Conservation (phyloP, 805 yeast genomes). For the Ogataea philodendri region DNA sequence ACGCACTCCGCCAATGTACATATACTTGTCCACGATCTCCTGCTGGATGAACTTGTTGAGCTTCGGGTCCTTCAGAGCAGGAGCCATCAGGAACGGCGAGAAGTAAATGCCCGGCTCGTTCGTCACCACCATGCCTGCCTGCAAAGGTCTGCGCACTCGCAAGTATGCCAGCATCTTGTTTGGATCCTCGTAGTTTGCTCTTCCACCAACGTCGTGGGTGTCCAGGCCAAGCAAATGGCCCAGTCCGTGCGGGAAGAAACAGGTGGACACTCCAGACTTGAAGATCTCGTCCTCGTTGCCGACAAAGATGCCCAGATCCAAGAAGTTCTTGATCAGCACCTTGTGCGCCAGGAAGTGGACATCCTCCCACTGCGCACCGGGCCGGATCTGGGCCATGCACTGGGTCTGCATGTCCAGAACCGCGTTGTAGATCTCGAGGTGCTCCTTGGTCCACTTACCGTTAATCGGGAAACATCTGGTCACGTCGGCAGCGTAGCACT, state of each 20-base stretch:
- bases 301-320: slow-evolving; percentile 73
- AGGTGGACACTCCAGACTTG: slow-evolving; percentile 65
- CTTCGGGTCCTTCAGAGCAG: slow-evolving; percentile 50
- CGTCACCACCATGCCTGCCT: slow-evolving; percentile 81
- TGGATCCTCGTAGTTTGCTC: slow-evolving; percentile 79
- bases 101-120: slow-evolving; percentile 96
- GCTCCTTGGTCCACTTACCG: slow-evolving; percentile 89
- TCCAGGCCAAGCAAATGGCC: slow-evolving; percentile 95
- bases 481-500: slow-evolving; percentile 87
- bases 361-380: slow-evolving; percentile 85
- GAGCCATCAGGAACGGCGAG: slow-evolving; percentile 74
- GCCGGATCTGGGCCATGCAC: slow-evolving; percentile 70
- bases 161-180: slow-evolving; percentile 74
- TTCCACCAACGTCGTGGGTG: slow-evolving; percentile 94
- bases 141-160: slow-evolving; percentile 72
- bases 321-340: slow-evolving; percentile 67
- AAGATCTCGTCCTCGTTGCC: slow-evolving; percentile 59
- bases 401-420: slow-evolving; percentile 80
- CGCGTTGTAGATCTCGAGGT: slow-evolving; percentile 72
- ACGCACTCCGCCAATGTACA: slow-evolving; percentile 95
- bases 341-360: slow-evolving; percentile 78
- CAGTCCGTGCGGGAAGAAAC: slow-evolving; percentile 92
- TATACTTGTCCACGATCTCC: slow-evolving; percentile 69
- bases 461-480: slow-evolving; percentile 91
- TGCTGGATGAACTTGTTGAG: slow-evolving; percentile 59